Evolutionary conservation across 2,329 filamentous ascomycete genomes (phyloP).

Genomic region (Dothiorella sarmentorum): DNA sequence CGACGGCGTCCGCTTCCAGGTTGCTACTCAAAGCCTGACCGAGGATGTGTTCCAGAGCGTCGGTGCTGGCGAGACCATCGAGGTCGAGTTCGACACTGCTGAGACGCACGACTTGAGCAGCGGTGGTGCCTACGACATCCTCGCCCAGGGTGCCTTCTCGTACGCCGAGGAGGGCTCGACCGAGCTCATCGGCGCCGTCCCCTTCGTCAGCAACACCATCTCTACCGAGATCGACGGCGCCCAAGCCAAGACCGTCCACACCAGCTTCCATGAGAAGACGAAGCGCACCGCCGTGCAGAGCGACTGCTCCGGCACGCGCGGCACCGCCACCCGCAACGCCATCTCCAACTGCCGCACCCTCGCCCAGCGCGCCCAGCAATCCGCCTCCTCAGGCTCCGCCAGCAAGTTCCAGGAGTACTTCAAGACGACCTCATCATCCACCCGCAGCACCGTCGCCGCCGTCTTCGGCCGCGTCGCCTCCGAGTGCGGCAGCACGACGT

Average conservation of each 20-base stretch:
- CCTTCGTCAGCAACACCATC: constrained; percentile 57
- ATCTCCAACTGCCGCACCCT: constrained; percentile 54
- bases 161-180: constrained; percentile 52
- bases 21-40: constrained; percentile 45
- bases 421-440: constrained; percentile 49
- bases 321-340: constrained; percentile 47
- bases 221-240: constrained; percentile 58
- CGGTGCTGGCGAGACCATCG: constrained; percentile 46
- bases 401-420: constrained; percentile 59
- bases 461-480: constrained; percentile 52
- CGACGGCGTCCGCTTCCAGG: constrained; percentile 52
- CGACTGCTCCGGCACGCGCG: constrained; percentile 51
- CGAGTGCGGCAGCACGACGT: constrained; percentile 53
- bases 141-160: constrained; percentile 55
- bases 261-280: constrained; percentile 47
- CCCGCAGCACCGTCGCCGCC: constrained; percentile 44
- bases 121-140: constrained; percentile 55
- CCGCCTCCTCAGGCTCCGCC: constrained; percentile 47
- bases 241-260: constrained; percentile 49
- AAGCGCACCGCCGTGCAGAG: constrained; percentile 39
- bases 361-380: constrained; percentile 51
- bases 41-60: constrained; percentile 53
- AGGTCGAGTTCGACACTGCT: constrained; percentile 54
- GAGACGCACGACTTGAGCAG: constrained; percentile 51
- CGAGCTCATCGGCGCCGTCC: constrained; percentile 52